These are phyloP conservation scores for Grosmannia serpens DNA, from an alignment of 2,329 filamentous ascomycete genomes.

Conservation along the genomic window DNA sequence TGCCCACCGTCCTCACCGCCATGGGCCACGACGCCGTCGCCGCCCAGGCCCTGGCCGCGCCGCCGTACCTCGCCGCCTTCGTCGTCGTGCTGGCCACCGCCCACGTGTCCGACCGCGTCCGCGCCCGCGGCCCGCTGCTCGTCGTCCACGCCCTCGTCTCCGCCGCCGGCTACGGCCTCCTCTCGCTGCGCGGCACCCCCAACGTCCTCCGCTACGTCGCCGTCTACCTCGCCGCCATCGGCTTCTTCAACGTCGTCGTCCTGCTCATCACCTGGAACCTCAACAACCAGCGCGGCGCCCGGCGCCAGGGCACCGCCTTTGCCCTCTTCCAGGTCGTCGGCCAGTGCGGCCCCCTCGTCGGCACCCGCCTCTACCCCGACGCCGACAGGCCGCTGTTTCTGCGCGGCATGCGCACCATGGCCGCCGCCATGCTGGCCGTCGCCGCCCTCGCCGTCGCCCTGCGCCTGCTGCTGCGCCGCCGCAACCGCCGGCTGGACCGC, in stretches of 20 bases:
- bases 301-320: constrained; percentile 56
- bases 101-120: constrained; percentile 55
- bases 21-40: constrained; percentile 60
- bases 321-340: constrained; percentile 73
- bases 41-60: constrained; percentile 69
- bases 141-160: constrained; percentile 60
- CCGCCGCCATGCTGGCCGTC: constrained; percentile 50
- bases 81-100: constrained; percentile 59
- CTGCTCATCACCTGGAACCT: constrained; percentile 81
- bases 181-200: constrained; percentile 44
- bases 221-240: constrained; percentile 65
- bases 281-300: constrained; percentile 66
- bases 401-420: constrained; percentile 50
- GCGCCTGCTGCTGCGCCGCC: constrained; percentile 37
- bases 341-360: constrained; percentile 65
- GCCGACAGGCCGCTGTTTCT: constrained; percentile 50
- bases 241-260: constrained; percentile 77
- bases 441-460: constrained; percentile 42
- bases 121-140: constrained; percentile 53
- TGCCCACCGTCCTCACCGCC: constrained; percentile 66
- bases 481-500: constrained; percentile 36
- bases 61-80: constrained; percentile 72
- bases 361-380: constrained; percentile 53
- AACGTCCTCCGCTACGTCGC: constrained; percentile 54
- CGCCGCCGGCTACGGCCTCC: constrained; percentile 41